A percentile compares a stretch with the other conserved stretches of the same genome.
Evolutionary conservation across 2,329 filamentous ascomycete genomes (phyloP).

Genomic region (Colletotrichum cereale): DNA sequence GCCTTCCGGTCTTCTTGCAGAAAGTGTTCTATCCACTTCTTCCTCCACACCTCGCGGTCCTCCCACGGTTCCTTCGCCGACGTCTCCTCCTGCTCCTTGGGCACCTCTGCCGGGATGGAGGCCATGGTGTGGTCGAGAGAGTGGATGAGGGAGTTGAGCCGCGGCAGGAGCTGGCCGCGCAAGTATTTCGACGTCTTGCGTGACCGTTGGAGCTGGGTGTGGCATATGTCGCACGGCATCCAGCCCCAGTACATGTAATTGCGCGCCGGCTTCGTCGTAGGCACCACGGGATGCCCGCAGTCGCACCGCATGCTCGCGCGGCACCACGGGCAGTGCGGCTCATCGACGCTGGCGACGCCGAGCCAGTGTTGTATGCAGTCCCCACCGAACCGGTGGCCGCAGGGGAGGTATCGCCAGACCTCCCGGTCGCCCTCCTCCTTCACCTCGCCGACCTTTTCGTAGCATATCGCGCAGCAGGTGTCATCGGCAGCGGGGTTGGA

Average conservation of each 20-base stretch:
- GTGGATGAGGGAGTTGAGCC: constrained; percentile 39
- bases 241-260: constrained; percentile 36
- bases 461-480: constrained; percentile 56
- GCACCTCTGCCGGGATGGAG: constrained; percentile 35
- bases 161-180: constrained; percentile 29
- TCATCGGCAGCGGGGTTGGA: constrained; percentile 36
- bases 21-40: constrained; percentile 38
- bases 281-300: constrained; percentile 52
- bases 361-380: constrained; percentile 60
- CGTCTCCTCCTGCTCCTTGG: constrained; percentile 36
- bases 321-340: constrained; percentile 57
- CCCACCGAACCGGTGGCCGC: constrained; percentile 58
- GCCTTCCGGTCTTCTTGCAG: constrained; percentile 33
- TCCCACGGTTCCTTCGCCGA: constrained; percentile 38
- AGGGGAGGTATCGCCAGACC: constrained; percentile 56
- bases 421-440: constrained; percentile 55
- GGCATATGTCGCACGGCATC: constrained; percentile 38
- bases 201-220: constrained; percentile 35
- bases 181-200: constrained; percentile 36
- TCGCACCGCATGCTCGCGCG: constrained; percentile 47
- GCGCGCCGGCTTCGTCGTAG: constrained; percentile 40
- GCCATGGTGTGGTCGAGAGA: constrained; percentile 39
- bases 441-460: constrained; percentile 53
- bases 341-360: constrained; percentile 49
- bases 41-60: constrained; percentile 39